Base-by-base conservation (phyloP, 2,329 filamentous ascomycete species). In the Neopestalotiopsis sp. region DNA sequence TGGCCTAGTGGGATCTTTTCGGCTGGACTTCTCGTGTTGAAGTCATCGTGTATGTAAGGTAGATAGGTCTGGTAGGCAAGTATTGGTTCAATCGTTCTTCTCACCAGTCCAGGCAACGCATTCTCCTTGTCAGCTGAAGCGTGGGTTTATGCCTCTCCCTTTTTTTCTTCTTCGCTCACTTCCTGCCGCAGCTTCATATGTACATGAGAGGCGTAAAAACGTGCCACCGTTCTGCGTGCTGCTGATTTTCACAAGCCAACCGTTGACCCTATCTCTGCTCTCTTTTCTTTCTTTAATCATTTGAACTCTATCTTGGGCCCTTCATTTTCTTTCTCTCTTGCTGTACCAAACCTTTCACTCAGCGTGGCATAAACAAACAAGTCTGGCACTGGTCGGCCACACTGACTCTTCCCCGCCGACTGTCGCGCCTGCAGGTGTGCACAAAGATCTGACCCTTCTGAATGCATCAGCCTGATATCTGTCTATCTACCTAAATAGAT, bases 41-140 rank as follows among this genome's bases (percentile, higher is more conserved):
- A 53, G 45, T 53, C 45, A 53, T 53, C 45, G 45, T 53, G 45
- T 53, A 53, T 53, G 45, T 53, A 53, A 53, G 17, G 45, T 53
- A 53, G 17, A 17, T 53, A 17, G 17, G 45, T 53, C 45, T 53
- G 45, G 45, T 53, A 9, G 45, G 45, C 20, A 17, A 53, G 45
- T 53, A 53, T n/a, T 53, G 45, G 17, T n/a, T n/a, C n/a, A 28
- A 20, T n/a, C 45, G 45, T 10, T 53, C n/a, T 9, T 53, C 20
- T 20, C 45, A 53, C 45, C 42, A 49, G 5, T 49, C 6, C 45
- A 38, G 34, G 17, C 17, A 28, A 24, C 45, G n/a, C 45, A 53
- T 53, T 20, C 17, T n/a, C 7, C 9, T n/a, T 53, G 45, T 53
- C 3, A 53, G 45, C 45, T 53, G 45, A 53, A 53, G 45, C 45